Base-by-base conservation (phyloP, 345 rosid genomes). In the Euphorbia lathyris region DNA sequence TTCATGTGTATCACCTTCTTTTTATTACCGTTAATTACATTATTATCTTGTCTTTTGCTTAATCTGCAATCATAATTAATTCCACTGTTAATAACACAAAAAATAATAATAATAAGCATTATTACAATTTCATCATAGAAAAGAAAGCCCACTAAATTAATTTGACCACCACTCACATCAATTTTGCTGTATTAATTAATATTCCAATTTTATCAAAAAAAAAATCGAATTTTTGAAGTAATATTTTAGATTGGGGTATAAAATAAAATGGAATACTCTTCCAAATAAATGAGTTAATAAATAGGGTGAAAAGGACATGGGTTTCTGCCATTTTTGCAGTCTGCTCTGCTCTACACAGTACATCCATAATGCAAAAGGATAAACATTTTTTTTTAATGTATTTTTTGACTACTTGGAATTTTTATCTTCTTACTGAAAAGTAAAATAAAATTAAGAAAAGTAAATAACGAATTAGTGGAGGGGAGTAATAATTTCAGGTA, bases 401-500 rank as follows among this genome's bases (percentile, higher is more conserved):
- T n/a, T 7, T 34, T 34, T 34, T 34, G 38, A 34, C 38, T 34
- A 34, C 38, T 7, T 3, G 38, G 7, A 34, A 34, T 34, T 34
- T 34, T 34, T 2, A 7, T 34, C 7, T 34, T 34, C 38, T 7
- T 34, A 34, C 7, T 34, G 38, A 34, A 34, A 34, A 34, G 7
- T 2, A 48, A 48, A n/a, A 1, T 20, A 20, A n/a, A n/a, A 17
- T n/a, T 32, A 40, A n/a, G 45, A 34, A 12, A 9, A 60, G 27
- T 60, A 5, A 60, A 3, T 12, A 17, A 16, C 36, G 47, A 43
- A 29, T 0, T 26, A 60, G 20, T 16, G 5, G 8, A 51, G 9
- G 19, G 4, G 19, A 22, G 25, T 43, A 64, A 64, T 43, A 34
- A 71, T 71, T 71, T 50, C 40, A 62, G 52, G 67, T 23, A 62